A percentile compares a stretch with the other conserved stretches of the same genome.
Conservation (phyloP, 768 basidiomycete genomes). For the Panaeolus cyanescens region DNA sequence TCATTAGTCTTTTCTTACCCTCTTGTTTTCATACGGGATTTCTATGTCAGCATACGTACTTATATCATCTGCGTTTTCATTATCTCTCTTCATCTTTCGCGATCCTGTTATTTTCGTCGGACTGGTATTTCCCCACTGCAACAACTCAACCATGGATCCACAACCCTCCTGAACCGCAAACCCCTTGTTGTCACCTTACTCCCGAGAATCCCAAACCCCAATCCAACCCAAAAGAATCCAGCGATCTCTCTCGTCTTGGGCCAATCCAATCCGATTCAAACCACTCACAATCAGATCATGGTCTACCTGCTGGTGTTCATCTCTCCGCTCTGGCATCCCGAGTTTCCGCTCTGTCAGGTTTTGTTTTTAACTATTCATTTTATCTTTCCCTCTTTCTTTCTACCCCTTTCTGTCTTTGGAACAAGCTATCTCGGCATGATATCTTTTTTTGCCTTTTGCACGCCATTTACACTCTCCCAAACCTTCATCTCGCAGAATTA, state of each 20-base stretch:
- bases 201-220: neutral
- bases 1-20: neutral
- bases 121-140: neutral
- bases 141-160: neutral
- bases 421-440: slow-evolving; percentile 1
- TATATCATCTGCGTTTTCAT: neutral
- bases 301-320: slow-evolving; percentile 13
- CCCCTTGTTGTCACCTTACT: neutral
- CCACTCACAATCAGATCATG: neutral
- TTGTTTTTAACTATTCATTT: neutral
- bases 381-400: neutral
- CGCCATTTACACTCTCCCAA: neutral
- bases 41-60: neutral
- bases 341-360: neutral
- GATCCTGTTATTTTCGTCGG: neutral
- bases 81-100: neutral
- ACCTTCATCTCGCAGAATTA: neutral
- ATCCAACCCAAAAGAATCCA: slow-evolving; percentile 3
- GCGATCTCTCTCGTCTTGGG: neutral
- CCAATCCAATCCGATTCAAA: slow-evolving; percentile 1
- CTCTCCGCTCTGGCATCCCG: neutral
- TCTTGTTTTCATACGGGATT: neutral
- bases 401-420: neutral
- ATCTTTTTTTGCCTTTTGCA: neutral
- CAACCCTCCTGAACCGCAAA: neutral